These are phyloP conservation scores for Aspergillus homomorphus DNA, from an alignment of 495 filamentous ascomycete species.

Conservation along the genomic window DNA sequence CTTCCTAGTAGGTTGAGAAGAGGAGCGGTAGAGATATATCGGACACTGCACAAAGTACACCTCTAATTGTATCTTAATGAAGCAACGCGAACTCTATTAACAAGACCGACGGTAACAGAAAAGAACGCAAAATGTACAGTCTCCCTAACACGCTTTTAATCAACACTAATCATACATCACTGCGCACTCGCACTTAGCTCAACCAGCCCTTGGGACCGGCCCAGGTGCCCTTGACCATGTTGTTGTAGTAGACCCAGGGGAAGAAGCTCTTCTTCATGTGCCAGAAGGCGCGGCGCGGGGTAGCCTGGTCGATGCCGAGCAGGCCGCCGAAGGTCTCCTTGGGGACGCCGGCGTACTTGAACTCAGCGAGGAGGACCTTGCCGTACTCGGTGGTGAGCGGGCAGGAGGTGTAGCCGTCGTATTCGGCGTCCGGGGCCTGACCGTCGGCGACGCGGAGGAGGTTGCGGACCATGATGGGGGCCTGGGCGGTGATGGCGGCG, in stretches of 20 bases:
- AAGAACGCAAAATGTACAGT: background rate
- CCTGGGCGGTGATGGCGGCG: constrained; percentile 61
- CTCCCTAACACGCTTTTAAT: background rate
- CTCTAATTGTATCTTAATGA: too few relatives aligned
- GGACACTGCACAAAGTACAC: too few relatives aligned
- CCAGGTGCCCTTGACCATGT: constrained; percentile 62
- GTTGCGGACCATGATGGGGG: constrained; percentile 58
- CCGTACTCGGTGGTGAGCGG: constrained; percentile 63
- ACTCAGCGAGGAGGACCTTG: constrained; percentile 67
- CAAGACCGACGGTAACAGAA: too few relatives aligned
- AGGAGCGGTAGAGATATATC: too few relatives aligned
- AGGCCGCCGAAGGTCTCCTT: constrained; percentile 63
- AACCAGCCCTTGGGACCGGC: constrained; percentile 56
- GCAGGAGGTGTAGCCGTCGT: constrained; percentile 70
- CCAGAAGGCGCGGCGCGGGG: constrained; percentile 56
- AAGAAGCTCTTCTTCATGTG: constrained; percentile 72
- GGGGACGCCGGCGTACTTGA: constrained; percentile 68
- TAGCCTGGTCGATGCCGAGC: constrained; percentile 57
- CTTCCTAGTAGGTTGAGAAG: too few relatives aligned
- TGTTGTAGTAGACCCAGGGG: constrained; percentile 60
- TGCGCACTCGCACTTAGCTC: background rate
- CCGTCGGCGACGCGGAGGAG: constrained; percentile 52
- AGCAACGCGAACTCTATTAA: too few relatives aligned
- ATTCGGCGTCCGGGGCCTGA: constrained; percentile 47
- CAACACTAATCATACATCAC: background rate